Conservation (phyloP, 371 early-diverging fungal species). For the Entomophthora muscae region DNA sequence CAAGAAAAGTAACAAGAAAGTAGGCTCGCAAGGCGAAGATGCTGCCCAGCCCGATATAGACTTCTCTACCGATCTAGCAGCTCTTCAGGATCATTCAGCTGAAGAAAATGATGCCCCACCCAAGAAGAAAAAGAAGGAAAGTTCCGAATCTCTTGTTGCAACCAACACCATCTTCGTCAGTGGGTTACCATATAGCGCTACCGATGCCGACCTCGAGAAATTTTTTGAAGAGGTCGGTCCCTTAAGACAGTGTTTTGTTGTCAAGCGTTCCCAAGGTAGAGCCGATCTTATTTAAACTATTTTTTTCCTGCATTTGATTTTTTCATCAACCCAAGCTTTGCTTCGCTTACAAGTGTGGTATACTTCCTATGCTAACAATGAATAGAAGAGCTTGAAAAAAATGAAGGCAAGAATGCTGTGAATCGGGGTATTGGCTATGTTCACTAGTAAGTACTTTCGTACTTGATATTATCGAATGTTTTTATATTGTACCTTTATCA, state of each 20-base stretch:
- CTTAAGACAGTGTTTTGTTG: conserved; percentile 75
- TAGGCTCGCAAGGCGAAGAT: no score
- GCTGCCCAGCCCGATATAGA: no score
- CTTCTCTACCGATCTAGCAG: background rate
- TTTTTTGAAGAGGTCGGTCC: conserved; percentile 86
- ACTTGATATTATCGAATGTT: no score
- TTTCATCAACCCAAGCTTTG: no score
- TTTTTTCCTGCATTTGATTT: no score
- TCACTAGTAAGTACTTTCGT: conserved; percentile 12
- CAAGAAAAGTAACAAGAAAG: no score
- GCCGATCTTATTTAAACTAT: no score
- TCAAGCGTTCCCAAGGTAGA: conserved; percentile 19
- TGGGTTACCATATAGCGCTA: conserved; percentile 61
- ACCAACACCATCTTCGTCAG: conserved; percentile 59
- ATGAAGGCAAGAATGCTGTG: conserved; percentile 7
- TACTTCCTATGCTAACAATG: no score
- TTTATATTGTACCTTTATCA: no score
- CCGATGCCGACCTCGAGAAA: conserved; percentile 55
- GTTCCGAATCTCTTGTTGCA: background rate
- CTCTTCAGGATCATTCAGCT: background rate
- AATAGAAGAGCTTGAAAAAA: no score
- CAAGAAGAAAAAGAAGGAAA: background rate
- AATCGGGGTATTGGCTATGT: conserved; percentile 14
- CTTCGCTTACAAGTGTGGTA: no score
- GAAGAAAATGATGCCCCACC: background rate